Base-by-base conservation (phyloP, 192 early-diverging fungal genomes). In the Funneliformis mosseae region DNA sequence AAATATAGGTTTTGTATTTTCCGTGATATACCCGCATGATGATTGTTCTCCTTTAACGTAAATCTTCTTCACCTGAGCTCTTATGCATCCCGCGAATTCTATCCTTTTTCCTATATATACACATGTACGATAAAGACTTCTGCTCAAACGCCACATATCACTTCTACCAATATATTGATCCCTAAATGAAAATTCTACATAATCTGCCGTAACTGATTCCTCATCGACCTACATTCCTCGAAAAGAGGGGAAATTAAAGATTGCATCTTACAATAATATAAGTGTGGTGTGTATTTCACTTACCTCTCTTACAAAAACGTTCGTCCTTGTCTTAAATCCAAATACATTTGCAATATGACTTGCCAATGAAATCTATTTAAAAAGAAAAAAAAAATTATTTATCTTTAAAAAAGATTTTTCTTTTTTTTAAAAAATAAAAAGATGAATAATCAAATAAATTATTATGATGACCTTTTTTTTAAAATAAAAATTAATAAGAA, bases 141-240 rank as follows among this genome's bases (percentile, higher is more conserved):
- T 90, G 81, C 94, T 91, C 43, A 98, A 80, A 68, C 93, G 81
- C 96, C 96, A 97, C 96, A 98, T 98, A 84, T 98, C 96, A 84
- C 91, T 91, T 79, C 96, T 88, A 11, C 92, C 95, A 27, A 99
- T 87, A 81, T 97, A 97, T 78, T 98, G 97, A 80, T 97, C 95
- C 41, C 92, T 88, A 75, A 99, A 95, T 7, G 89, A 83, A 25
- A 99, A 84, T 79, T 97, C 97, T 18, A 99, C 85, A 84, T 94
- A 93, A 66, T 93, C 92, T 5, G 95, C 91, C 7, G 91, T 85
- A 18, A 96, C 91, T 9, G 82, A 72, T 33, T 87, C 87, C 69
- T 87, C 85, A 61, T 96, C 93, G 61, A 95, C 86, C 90, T 96
- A 79, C 16, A 59, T 18, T 74, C 3, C 25, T 60, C 55, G 59